Percentiles rank a stretch among this genome's conserved stretches.
These are phyloP conservation scores for Monosporascus ibericus DNA, from an alignment of 2,329 filamentous ascomycete species.

Conservation along the genomic window DNA sequence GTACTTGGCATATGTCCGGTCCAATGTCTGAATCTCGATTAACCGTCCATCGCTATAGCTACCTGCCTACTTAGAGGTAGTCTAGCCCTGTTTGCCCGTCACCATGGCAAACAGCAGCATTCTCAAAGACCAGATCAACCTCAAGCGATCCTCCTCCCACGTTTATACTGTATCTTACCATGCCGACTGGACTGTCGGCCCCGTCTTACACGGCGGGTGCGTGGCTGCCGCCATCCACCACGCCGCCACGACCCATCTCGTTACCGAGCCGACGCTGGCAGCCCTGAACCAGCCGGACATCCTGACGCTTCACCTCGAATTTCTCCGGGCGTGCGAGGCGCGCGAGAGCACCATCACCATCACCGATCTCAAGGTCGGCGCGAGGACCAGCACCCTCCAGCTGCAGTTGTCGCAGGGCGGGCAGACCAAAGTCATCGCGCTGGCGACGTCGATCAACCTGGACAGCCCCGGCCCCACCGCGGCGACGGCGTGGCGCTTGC, in stretches of 20 bases:
- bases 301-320: slow-evolving; percentile 20
- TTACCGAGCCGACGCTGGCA: slow-evolving; percentile 2
- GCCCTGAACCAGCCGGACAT: slow-evolving; percentile 18
- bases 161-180: slow-evolving; percentile 15
- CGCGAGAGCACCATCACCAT: slow-evolving; percentile 15
- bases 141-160: slow-evolving; percentile 4
- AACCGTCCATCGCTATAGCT: too few relatives aligned
- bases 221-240: slow-evolving; percentile 18
- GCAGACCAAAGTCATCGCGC: slow-evolving; percentile 12
- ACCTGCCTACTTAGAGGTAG: too few relatives aligned
- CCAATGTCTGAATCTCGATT: too few relatives aligned
- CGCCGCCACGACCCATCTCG: slow-evolving; percentile 15
- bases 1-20: too few relatives aligned
- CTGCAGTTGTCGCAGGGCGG: slow-evolving; percentile 15
- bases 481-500: slow-evolving; percentile 7
- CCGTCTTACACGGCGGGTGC: slow-evolving; percentile 16
- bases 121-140: slow-evolving; percentile 14
- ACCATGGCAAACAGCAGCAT: neutral
- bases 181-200: slow-evolving; percentile 15
- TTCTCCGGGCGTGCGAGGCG: slow-evolving; percentile 16
- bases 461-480: slow-evolving; percentile 15
- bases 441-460: slow-evolving; percentile 19
- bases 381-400: slow-evolving; percentile 14
- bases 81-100: too few relatives aligned
- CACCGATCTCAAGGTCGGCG: slow-evolving; percentile 13